phyloP scores from a whole-genome alignment of 2,329 filamentous ascomycete species.

The Sporothrix protearum region DNA sequence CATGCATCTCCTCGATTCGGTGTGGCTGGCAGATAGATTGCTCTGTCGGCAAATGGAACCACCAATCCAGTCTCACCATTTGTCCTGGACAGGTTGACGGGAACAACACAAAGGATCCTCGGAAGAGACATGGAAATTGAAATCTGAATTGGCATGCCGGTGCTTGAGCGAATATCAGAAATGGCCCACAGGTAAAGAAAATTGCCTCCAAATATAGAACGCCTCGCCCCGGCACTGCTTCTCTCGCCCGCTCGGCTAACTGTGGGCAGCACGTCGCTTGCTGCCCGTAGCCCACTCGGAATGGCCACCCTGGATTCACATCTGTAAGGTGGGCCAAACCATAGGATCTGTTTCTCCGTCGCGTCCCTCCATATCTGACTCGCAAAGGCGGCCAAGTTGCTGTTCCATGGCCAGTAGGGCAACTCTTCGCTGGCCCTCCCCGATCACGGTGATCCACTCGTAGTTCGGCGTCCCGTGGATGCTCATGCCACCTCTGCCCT shows the following conservation, averaged over 20 bases:
- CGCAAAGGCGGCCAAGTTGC: neutral
- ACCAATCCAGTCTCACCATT: neutral
- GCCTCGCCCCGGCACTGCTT: slow-evolving; percentile 1
- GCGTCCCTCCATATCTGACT: neutral
- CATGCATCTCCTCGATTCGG: neutral
- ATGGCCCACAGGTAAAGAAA: slow-evolving; percentile 5
- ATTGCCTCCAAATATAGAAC: slow-evolving; percentile 17
- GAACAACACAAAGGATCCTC: too few species aligned
- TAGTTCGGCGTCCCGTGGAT: too few species aligned
- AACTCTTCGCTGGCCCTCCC: neutral
- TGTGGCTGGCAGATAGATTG: slow-evolving; percentile 1
- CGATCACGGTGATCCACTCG: neutral
- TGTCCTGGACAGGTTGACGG: neutral
- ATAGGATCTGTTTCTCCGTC: neutral
- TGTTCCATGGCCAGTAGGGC: neutral
- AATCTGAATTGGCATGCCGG: neutral
- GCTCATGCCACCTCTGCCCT: too few species aligned
- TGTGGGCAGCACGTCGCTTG: neutral
- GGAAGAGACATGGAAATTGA: neutral
- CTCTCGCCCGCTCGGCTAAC: slow-evolving; percentile 1
- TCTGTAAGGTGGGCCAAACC: neutral
- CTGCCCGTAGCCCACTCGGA: neutral
- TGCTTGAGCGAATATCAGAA: neutral
- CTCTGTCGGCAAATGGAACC: slow-evolving; percentile 5
- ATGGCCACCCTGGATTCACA: neutral